Evolutionary conservation across 306 rosid species (phyloP).

Genomic region (Ceratonia siliqua): DNA sequence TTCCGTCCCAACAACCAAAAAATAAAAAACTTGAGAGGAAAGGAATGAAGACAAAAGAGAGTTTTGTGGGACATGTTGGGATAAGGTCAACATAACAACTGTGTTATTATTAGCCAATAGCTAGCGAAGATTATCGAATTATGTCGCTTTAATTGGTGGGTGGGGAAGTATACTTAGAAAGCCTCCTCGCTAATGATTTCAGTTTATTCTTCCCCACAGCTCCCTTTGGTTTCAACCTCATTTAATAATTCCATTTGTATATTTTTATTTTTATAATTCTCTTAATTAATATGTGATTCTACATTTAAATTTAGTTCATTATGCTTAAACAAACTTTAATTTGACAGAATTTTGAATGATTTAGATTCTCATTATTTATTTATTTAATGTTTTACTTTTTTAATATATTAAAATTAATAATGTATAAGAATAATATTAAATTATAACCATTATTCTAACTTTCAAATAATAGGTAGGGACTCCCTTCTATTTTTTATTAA

Average conservation of each 20-base stretch:
- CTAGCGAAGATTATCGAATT: conserved; percentile 29
- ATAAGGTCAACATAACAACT: conserved; percentile 48
- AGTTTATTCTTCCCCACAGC: not conserved
- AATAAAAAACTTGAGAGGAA: conserved; percentile 24
- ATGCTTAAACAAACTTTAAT: too few species aligned
- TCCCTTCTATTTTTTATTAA: too few species aligned
- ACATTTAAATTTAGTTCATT: not conserved
- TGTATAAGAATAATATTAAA: too few species aligned
- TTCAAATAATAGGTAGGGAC: too few species aligned
- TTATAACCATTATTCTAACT: too few species aligned
- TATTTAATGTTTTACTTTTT: too few species aligned
- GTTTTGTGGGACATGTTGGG: conserved; percentile 38
- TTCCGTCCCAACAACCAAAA: too few species aligned
- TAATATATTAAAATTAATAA: too few species aligned
- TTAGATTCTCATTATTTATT: too few species aligned
- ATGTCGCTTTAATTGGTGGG: conserved; percentile 74
- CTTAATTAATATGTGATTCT: not conserved
- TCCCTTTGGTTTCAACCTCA: not conserved
- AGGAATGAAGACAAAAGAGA: conserved; percentile 20
- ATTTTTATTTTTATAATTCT: not conserved
- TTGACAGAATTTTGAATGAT: too few species aligned
- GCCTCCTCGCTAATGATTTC: conserved; percentile 40
- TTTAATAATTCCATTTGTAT: not conserved
- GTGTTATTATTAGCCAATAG: conserved; percentile 42
- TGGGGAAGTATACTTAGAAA: conserved; percentile 47